Evolutionary conservation across 495 filamentous ascomycete genomes (phyloP).

Genomic region (Podospora pseudocomata): DNA sequence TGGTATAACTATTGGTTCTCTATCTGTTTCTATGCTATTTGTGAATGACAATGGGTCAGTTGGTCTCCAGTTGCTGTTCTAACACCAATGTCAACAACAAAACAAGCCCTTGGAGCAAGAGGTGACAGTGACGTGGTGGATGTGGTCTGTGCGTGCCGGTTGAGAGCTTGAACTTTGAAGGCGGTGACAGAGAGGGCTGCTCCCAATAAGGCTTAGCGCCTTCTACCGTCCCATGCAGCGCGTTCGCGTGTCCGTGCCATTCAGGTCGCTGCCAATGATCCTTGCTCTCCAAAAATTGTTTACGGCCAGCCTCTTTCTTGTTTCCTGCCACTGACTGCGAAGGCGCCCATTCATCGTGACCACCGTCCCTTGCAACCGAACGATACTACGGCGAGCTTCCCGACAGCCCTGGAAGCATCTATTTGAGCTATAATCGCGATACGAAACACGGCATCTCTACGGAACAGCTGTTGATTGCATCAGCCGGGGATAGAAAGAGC

Average conservation of each 20-base stretch:
- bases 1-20: background rate
- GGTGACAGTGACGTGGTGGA: background rate
- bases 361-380: conserved; percentile 5
- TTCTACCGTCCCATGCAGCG: conserved; percentile 19
- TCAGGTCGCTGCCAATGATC: conserved; percentile 26
- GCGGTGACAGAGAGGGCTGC: conserved; percentile 24
- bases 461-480: conserved; percentile 19
- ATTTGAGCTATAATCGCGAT: conserved; percentile 25
- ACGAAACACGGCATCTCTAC: conserved; percentile 18
- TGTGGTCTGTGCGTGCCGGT: background rate
- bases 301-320: conserved; percentile 28
- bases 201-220: conserved; percentile 19
- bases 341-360: conserved; percentile 16
- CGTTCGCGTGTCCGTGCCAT: conserved; percentile 24
- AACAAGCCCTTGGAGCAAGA: too few relatives aligned
- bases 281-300: conserved; percentile 39
- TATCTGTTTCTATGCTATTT: background rate
- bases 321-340: conserved; percentile 10
- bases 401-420: background rate
- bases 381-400: conserved; percentile 8
- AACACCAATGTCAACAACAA: too few relatives aligned
- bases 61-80: too few relatives aligned
- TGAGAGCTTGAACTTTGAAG: conserved; percentile 2
- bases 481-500: conserved; percentile 19
- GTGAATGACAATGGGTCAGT: background rate